These are phyloP conservation scores for Phytophthora quininea DNA, from an alignment of 352 stramenopile species.

Conservation along the genomic window DNA sequence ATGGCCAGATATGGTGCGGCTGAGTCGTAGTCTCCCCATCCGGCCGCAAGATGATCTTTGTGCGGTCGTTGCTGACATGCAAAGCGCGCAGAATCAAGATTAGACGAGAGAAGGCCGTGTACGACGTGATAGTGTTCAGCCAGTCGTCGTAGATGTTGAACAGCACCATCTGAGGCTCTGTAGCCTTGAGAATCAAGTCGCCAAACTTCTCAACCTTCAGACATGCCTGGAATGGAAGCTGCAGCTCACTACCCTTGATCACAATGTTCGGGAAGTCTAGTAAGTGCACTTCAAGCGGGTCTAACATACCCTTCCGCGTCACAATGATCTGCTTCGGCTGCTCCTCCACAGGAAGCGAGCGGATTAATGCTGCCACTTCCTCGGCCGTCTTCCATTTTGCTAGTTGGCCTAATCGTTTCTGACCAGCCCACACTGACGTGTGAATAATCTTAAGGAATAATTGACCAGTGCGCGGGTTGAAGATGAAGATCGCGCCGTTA, in stretches of 20 bases:
- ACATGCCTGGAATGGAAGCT: constrained; percentile 99
- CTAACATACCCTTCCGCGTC: constrained; percentile 99
- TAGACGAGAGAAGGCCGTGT: constrained; percentile 99
- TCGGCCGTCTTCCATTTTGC: constrained; percentile 99
- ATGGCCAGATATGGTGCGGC: constrained; percentile 99
- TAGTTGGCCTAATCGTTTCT: constrained; percentile 99
- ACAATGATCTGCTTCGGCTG: constrained; percentile 99
- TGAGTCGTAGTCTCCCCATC: constrained; percentile 99
- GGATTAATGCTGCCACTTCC: constrained; percentile 99
- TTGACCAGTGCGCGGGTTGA: constrained; percentile 99
- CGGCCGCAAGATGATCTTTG: constrained; percentile 97
- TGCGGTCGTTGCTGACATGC: constrained; percentile 96
- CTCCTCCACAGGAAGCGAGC: constrained; percentile 98
- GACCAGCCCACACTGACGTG: constrained; percentile 99
- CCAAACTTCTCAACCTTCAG: constrained; percentile 99
- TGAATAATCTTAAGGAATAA: constrained; percentile 99
- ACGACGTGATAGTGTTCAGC: constrained; percentile 99
- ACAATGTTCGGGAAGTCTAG: constrained; percentile 99
- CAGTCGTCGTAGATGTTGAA: constrained; percentile 99
- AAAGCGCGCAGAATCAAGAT: constrained; percentile 99
- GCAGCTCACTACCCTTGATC: constrained; percentile 98
- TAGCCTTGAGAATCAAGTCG: constrained; percentile 99
- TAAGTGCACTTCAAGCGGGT: constrained; percentile 99
- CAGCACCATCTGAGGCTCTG: constrained; percentile 99
- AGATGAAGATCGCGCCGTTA: constrained; percentile 99